Percentiles rank a stretch among this genome's conserved stretches.
These are phyloP conservation scores for Colletotrichum sansevieriae DNA, from an alignment of 2,329 filamentous ascomycete genomes.

Conservation along the genomic window DNA sequence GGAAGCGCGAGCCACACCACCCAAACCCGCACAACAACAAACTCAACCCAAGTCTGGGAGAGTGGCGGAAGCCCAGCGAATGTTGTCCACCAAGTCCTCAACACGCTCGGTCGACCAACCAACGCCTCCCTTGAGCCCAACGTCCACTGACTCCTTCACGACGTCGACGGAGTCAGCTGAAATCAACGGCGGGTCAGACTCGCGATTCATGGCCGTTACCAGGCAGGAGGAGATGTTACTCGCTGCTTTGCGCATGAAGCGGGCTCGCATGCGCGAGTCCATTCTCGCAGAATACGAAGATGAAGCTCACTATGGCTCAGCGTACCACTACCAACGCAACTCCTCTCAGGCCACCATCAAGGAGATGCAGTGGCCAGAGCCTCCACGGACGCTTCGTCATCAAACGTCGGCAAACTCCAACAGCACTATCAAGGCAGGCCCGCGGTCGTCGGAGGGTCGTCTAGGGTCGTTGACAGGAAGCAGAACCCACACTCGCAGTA, in stretches of 20 bases:
- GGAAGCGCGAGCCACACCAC: constrained; percentile 49
- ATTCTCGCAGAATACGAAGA: constrained; percentile 59
- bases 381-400: constrained; percentile 37
- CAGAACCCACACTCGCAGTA: constrained; percentile 6
- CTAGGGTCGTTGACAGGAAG: not conserved
- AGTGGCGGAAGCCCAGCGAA: constrained; percentile 13
- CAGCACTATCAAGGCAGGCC: constrained; percentile 38
- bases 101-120: constrained; percentile 54
- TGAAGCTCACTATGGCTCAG: constrained; percentile 39
- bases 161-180: constrained; percentile 56
- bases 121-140: constrained; percentile 66
- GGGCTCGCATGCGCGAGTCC: constrained; percentile 67
- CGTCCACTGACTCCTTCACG: constrained; percentile 63
- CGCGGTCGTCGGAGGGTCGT: constrained; percentile 15
- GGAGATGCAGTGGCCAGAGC: constrained; percentile 36
- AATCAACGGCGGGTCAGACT: constrained; percentile 49
- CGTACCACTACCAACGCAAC: constrained; percentile 32
- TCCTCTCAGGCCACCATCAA: constrained; percentile 39
- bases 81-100: constrained; percentile 27
- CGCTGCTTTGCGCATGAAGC: constrained; percentile 67
- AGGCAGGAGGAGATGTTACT: constrained; percentile 70
- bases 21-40: constrained; percentile 48
- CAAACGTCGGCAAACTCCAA: constrained; percentile 40
- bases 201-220: constrained; percentile 69
- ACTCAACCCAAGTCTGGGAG: not conserved